phyloP scores from a whole-genome alignment of 1,139 yeast species.

The Taphrina communis region DNA sequence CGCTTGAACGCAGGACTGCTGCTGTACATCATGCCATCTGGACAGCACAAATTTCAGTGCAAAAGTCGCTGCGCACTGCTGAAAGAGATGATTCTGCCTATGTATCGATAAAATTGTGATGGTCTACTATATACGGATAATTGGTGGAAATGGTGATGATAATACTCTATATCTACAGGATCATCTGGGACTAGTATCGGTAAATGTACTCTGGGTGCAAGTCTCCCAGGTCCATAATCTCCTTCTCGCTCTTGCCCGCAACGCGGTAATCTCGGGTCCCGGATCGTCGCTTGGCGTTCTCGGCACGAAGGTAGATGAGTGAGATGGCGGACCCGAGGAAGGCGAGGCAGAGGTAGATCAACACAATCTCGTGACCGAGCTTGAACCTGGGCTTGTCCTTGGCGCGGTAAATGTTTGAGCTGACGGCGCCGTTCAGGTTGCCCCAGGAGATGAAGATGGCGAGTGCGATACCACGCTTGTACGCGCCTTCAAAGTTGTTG shows the following conservation, averaged over 20 bases:
- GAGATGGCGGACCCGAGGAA: slow-evolving; percentile 16
- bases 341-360: slow-evolving; percentile 26
- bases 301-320: slow-evolving; percentile 13
- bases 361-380: slow-evolving; percentile 40
- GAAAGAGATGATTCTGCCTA: too few relatives aligned
- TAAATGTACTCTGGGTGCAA: slow-evolving; percentile 34
- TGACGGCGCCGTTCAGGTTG: slow-evolving; percentile 53
- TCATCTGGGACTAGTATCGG: neutral
- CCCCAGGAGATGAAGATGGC: slow-evolving; percentile 57
- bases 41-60: too few relatives aligned
- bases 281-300: slow-evolving; percentile 24
- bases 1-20: too few relatives aligned
- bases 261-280: slow-evolving; percentile 31
- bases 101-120: too few relatives aligned
- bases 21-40: too few relatives aligned
- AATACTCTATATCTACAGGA: neutral
- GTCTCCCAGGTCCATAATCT: slow-evolving; percentile 33
- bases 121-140: too few relatives aligned
- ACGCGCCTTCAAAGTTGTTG: slow-evolving; percentile 53
- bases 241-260: slow-evolving; percentile 18
- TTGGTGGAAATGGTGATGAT: neutral
- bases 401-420: slow-evolving; percentile 39
- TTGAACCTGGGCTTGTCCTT: slow-evolving; percentile 33
- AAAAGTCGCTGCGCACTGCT: too few relatives aligned
- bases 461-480: slow-evolving; percentile 55